Percentiles rank a stretch among this genome's conserved stretches.
phyloP scores from a whole-genome alignment of 2,329 filamentous ascomycete species.

The Apiospora arundinis region DNA sequence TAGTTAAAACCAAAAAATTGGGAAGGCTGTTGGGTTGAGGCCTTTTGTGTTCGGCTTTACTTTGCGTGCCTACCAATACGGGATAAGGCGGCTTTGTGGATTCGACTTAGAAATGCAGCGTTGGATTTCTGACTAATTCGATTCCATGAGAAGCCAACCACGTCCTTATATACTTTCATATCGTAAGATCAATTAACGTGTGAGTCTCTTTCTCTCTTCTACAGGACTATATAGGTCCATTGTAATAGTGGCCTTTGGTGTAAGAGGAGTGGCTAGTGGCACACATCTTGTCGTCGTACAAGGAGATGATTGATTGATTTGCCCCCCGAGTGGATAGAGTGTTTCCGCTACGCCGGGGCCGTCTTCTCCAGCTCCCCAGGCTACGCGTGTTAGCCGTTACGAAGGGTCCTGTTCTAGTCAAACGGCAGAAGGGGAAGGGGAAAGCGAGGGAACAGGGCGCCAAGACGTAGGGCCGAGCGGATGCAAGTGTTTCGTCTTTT shows the following conservation, averaged over 20 bases:
- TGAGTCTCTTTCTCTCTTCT: background rate
- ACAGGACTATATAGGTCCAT: background rate
- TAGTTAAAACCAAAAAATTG: background rate
- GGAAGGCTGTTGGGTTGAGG: constrained; percentile 8
- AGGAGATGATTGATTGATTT: constrained; percentile 7
- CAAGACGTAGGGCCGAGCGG: constrained; percentile 9
- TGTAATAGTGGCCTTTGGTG: constrained; percentile 17
- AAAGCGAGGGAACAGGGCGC: background rate
- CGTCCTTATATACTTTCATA: background rate
- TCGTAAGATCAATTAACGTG: background rate
- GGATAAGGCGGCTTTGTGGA: constrained; percentile 19
- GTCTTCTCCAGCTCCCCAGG: background rate
- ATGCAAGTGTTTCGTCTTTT: constrained; percentile 3
- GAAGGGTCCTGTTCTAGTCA: background rate
- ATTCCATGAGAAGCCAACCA: background rate
- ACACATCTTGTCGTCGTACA: background rate
- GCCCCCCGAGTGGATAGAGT: constrained; percentile 2
- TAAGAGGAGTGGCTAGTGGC: constrained; percentile 16
- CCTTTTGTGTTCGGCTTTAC: constrained; percentile 18
- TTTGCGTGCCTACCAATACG: background rate
- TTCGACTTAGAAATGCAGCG: background rate
- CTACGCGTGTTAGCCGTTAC: background rate
- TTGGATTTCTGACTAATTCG: constrained; percentile 6
- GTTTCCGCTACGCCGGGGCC: constrained; percentile 14
- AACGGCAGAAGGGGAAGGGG: background rate